A percentile compares a stretch with the other conserved stretches of the same genome.
These are phyloP conservation scores for Spiraea crenata DNA, from an alignment of 331 rosid genomes.

Conservation along the genomic window DNA sequence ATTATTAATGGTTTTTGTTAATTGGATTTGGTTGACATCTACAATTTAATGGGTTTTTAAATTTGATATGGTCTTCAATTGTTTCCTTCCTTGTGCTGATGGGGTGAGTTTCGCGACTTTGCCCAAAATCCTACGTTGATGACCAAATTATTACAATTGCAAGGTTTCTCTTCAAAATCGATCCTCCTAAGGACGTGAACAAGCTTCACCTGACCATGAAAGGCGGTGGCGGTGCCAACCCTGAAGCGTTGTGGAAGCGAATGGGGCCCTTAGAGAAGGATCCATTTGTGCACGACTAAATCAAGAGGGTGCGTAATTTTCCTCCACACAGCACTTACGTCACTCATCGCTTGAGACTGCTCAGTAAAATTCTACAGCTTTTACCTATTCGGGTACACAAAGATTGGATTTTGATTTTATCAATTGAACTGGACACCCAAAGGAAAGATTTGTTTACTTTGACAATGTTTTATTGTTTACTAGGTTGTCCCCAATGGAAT, in stretches of 20 bases:
- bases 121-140: background rate
- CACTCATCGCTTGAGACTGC: constrained; percentile 71
- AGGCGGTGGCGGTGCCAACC: constrained; percentile 25
- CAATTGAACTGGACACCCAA: background rate
- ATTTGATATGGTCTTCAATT: too few species aligned
- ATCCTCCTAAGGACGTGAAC: background rate
- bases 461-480: background rate
- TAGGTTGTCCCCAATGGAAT: too few species aligned
- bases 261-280: constrained; percentile 47
- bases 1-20: too few species aligned
- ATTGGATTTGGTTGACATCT: too few species aligned
- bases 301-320: constrained; percentile 50
- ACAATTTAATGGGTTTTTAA: too few species aligned
- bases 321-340: constrained; percentile 65
- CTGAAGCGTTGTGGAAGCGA: constrained; percentile 35
- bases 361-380: constrained; percentile 73
- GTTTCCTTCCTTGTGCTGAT: too few species aligned
- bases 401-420: background rate
- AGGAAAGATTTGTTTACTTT: background rate
- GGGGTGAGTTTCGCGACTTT: background rate
- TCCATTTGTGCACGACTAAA: constrained; percentile 58
- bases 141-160: background rate
- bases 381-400: constrained; percentile 59
- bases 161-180: background rate
- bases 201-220: constrained; percentile 34